phyloP scores from a whole-genome alignment of 352 stramenopile species.

The Phytophthora sojae region DNA sequence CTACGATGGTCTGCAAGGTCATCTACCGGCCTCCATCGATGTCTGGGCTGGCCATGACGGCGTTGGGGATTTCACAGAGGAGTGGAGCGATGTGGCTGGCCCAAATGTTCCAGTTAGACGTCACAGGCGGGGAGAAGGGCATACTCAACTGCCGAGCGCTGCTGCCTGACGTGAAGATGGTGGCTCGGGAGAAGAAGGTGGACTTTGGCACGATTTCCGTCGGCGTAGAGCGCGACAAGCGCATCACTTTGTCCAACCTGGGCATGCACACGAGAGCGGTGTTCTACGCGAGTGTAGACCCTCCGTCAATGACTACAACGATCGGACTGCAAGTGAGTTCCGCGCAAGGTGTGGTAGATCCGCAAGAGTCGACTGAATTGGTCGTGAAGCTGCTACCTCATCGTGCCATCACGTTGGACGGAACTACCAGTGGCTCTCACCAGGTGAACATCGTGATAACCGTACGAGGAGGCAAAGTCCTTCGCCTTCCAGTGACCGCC shows the following conservation, averaged over 20 bases:
- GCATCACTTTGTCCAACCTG: conserved; percentile 54
- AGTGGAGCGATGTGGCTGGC: conserved; percentile 40
- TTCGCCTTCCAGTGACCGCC: conserved; percentile 70
- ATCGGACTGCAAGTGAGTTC: conserved; percentile 61
- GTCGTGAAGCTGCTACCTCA: conserved; percentile 58
- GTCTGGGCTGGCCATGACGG: conserved; percentile 2
- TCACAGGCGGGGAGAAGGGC: conserved; percentile 60
- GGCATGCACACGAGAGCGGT: conserved; percentile 37
- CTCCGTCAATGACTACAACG: conserved; percentile 33
- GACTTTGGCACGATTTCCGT: conserved; percentile 87
- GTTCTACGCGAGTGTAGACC: conserved; percentile 74
- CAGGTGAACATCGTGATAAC: conserved; percentile 33
- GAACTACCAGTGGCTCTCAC: conserved; percentile 56
- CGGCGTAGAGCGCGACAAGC: conserved; percentile 73
- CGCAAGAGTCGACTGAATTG: conserved; percentile 66
- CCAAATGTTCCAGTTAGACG: conserved; percentile 60
- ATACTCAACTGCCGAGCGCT: conserved; percentile 59
- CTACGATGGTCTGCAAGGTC: conserved; percentile 54
- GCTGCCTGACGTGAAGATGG: conserved; percentile 60
- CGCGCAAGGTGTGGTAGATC: conserved; percentile 47
- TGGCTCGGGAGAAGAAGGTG: conserved; percentile 75
- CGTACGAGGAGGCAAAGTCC: conserved; percentile 73
- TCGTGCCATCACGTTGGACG: conserved; percentile 61
- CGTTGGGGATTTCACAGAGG: conserved; percentile 19
- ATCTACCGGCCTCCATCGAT: conserved; percentile 59